Evolutionary conservation across 208 protist species (phyloP).

Genomic region (Trypanosoma theileri): DNA sequence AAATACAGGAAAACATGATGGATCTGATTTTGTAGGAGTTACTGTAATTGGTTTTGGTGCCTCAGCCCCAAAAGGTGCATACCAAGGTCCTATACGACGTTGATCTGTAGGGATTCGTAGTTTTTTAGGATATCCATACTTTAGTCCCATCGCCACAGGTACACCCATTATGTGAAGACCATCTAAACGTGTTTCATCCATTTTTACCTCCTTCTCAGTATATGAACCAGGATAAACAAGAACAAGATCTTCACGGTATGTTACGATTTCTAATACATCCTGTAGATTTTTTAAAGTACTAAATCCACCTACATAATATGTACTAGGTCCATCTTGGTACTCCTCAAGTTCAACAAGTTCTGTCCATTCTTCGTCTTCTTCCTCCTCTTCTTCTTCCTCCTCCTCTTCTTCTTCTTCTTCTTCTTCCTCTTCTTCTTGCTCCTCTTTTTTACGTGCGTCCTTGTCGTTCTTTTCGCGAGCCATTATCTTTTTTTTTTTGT

Average conservation of each 20-base stretch:
- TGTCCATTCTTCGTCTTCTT: slow-evolving; percentile 73
- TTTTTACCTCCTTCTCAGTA: slow-evolving; percentile 34
- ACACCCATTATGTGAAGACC: slow-evolving; percentile 63
- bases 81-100: slow-evolving; percentile 69
- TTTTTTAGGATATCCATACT: slow-evolving; percentile 31
- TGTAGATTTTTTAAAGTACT: slow-evolving; percentile 53
- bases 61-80: slow-evolving; percentile 33
- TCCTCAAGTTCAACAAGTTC: slow-evolving; percentile 55
- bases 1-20: slow-evolving; percentile 50
- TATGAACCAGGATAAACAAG: slow-evolving; percentile 76
- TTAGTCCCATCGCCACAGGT: slow-evolving; percentile 42
- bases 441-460: slow-evolving; percentile 7
- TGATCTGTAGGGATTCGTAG: slow-evolving; percentile 26
- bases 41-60: slow-evolving; percentile 16
- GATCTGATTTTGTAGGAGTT: slow-evolving; percentile 48
- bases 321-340: slow-evolving; percentile 75
- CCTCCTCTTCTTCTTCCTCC: slow-evolving; percentile 71
- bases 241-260: slow-evolving; percentile 72
- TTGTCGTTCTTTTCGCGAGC: slow-evolving; percentile 36
- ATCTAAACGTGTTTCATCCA: slow-evolving; percentile 60
- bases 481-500: slow-evolving; percentile 24
- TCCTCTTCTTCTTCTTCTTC: slow-evolving; percentile 77
- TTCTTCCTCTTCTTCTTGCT: slow-evolving; percentile 37
- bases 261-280: slow-evolving; percentile 39
- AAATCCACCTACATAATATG: slow-evolving; percentile 76